Evolutionary conservation across 768 basidiomycete genomes (phyloP), one percentile per base, ranked within the genome.

Genomic region (Tylopilus sp.): DNA sequence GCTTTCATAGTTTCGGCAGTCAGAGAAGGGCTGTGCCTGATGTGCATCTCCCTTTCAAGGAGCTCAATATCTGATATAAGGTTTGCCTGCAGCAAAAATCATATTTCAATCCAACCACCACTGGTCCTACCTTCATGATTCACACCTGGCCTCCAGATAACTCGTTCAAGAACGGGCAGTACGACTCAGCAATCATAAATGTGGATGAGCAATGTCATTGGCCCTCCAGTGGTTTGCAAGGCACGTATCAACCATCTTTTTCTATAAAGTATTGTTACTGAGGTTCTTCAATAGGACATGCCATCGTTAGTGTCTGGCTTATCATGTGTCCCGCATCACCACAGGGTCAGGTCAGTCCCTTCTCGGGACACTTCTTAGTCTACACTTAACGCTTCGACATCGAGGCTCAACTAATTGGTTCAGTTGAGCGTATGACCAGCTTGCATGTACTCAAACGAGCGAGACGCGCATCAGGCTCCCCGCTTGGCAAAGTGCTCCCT

Each of bases 381-480:
- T 50, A 50, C 42, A 40, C 40, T 6, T 29, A 33, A 30, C 22
- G 41, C 3, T 3, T 41, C 7, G 24, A 46, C 19, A 31, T 42
- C 17, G 12, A 31, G 4, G 11, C 43, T 29, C 50, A 52, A 38
- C 16, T 24, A 11, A 45, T 29, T 4, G 19, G 13, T 30, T 3
- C 26, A 22, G 34, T 33, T 17, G 43, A 52, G 34, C 4, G 6
- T 19, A 40, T 40, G 1, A 53, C 38, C 0, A 40, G 52, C 25
- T 42, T 57, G 21, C 52, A 46, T 10, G 38, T 54, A 8, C 56
- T 57, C 37, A 53, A 57, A 16, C 19, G 44, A n/a, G 51, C 44
- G 2, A 34, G 14, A 28, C 9, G 19, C 17, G 26, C 50, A 21
- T 48, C 34, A 3, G 33, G 45, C 12, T 26, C 37, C 17, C 4